Base-by-base conservation (phyloP, 441 rosid genomes). In the Arabidopsis hybrid region DNA sequence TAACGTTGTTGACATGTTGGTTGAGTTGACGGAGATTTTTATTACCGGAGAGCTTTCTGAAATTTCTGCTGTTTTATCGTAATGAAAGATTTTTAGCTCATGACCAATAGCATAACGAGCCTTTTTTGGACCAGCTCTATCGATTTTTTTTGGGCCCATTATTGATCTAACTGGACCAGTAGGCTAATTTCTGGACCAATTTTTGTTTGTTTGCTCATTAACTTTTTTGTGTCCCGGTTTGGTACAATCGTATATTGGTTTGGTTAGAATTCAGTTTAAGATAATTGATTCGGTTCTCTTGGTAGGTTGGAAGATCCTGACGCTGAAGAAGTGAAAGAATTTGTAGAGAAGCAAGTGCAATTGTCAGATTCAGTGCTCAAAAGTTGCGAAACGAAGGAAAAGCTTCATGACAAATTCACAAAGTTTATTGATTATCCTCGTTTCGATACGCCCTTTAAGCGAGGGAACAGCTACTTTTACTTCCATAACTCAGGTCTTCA, bases 251-350 rank as follows among this genome's bases (percentile, higher is more conserved):
- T 53, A 36, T 16, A 34, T 12, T 60, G 17, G 32, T 47, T 26
- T 36, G 78, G 73, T 67, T 60, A 50, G 18, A 4, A 26, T 43
- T 66, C 38, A 75, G 29, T 43, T 10, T 21, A 39, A 16, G 3
- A 1, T 31, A 32, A 64, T 8, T 29, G 2, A 62, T 2, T 21
- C 16, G 8, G 16, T 50, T 60, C 29, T 34, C 32, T 29, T 32
- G 60, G 17, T 62, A 95, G 98, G 98, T 84, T 93, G 17, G 98
- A 95, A 80, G 97, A 93, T 88, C 91, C 96, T 7, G 97, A 96
- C 32, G 86, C 96, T 0, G 90, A 86, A 46, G 95, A 90, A 71
- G 90, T 84, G 36, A 91, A 90, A 62, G 89, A 84, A 29, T 95
- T 90, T 11, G 97, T 93, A 0, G 60, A 85, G 67, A 81, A 82